Base-by-base conservation (phyloP, 148 eudicot species). In the Diospyros lotus region DNA sequence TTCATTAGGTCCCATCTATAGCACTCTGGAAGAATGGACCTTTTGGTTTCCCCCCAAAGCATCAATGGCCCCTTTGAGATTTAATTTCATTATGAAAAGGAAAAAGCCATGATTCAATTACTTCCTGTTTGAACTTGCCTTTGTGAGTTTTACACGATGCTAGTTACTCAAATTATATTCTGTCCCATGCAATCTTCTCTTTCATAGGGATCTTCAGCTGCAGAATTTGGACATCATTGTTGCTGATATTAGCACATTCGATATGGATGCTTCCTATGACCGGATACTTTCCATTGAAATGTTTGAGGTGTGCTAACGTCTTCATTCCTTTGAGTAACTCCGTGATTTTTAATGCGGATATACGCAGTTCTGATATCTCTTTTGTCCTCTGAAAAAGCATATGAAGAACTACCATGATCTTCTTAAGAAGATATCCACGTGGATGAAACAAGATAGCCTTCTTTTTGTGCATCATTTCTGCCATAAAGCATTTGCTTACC, bases 381-480 rank as follows among this genome's bases (percentile, higher is more conserved):
- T 44, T 8, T 51, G 41, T 61, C 69, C 42, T 52, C 75, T 71
- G 48, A 9, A 64, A 60, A 71, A 95, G 99, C 97, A 95, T 77
- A 95, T 95, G 98, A 95, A 91, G 85, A 95, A 96, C 82, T 93
- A 96, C 78, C 71, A 71, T 75, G 93, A 87, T 65, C 97, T 96
- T 82, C 88, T 96, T 11, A 88, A 87, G 87, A 96, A 96, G 85
- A 88, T 96, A 81, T 89, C 98, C 3, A 82, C 75, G 52, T 93
- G 98, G 98, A 88, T 96, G 98, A 93, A 91, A 76, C 77, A 84
- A 5, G 96, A 91, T 44, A 76, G 91, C 65, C 87, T 88, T 81
- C 82, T 95, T n/a, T 95, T 95, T 84, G 94, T 95, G 58, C 98
- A 95, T 80, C 75, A 90, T 81, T 93, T 95, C 79, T 95, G 99